A percentile compares a stretch with the other conserved stretches of the same genome.
Conservation (phyloP, 495 filamentous ascomycete species). For the Penicillium waksmanii region DNA sequence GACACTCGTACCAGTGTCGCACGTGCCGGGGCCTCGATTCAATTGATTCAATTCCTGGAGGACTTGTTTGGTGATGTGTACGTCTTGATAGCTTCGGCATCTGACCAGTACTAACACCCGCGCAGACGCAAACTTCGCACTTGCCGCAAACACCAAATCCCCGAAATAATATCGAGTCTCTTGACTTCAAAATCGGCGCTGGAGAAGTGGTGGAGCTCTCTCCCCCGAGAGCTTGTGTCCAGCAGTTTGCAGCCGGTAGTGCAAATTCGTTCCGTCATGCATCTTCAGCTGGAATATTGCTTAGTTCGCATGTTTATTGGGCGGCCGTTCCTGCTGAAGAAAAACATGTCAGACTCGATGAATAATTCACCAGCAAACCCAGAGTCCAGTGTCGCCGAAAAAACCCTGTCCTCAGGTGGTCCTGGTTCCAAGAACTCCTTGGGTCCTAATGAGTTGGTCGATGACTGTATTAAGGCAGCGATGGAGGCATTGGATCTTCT, state of each 20-base stretch:
- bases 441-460: constrained; percentile 23
- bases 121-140: constrained; percentile 23
- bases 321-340: constrained; percentile 36
- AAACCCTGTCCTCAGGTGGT: background rate
- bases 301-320: constrained; percentile 38
- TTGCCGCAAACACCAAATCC: constrained; percentile 16
- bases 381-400: constrained; percentile 1
- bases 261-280: constrained; percentile 27
- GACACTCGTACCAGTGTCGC: constrained; percentile 10
- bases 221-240: constrained; percentile 19
- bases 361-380: constrained; percentile 8
- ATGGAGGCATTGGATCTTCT: constrained; percentile 29
- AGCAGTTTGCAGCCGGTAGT: background rate
- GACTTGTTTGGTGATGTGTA: constrained; percentile 34
- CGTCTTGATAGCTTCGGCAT: constrained; percentile 3
- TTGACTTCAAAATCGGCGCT: constrained; percentile 18
- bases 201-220: constrained; percentile 32
- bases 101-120: constrained; percentile 6
- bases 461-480: constrained; percentile 35
- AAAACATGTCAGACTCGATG: constrained; percentile 9
- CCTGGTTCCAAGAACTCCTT: background rate
- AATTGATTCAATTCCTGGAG: constrained; percentile 31
- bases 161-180: constrained; percentile 18
- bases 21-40: constrained; percentile 25
- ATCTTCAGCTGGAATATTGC: constrained; percentile 38